phyloP scores from a whole-genome alignment of 1,284 basidiomycete species.

The Ustilago curta region DNA sequence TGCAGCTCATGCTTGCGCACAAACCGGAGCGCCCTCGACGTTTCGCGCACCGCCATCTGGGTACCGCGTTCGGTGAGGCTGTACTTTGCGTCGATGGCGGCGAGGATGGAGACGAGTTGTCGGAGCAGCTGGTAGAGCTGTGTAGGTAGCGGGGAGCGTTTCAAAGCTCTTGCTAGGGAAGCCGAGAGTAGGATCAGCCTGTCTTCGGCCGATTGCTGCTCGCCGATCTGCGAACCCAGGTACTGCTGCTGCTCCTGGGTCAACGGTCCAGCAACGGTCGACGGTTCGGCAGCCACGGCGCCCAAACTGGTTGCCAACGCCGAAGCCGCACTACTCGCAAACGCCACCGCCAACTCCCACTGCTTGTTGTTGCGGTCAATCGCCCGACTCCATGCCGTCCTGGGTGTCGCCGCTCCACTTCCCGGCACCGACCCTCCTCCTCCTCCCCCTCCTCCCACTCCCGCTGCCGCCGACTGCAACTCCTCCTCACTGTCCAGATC shows the following conservation, averaged over 20 bases:
- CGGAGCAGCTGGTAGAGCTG: slow-evolving; percentile 42
- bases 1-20: slow-evolving; percentile 51
- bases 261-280: slow-evolving; percentile 1
- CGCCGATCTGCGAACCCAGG: too few relatives aligned
- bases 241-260: slow-evolving; percentile 24
- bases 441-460: too few relatives aligned
- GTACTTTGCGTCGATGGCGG: slow-evolving; percentile 35
- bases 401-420: slow-evolving; percentile 28
- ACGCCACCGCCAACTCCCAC: slow-evolving; percentile 54
- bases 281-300: slow-evolving; percentile 28
- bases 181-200: slow-evolving; percentile 49
- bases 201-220: slow-evolving; percentile 36
- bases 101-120: slow-evolving; percentile 41
- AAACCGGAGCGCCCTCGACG: slow-evolving; percentile 43
- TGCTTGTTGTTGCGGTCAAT: slow-evolving; percentile 49
- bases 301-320: slow-evolving; percentile 47
- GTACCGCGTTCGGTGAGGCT: slow-evolving; percentile 39
- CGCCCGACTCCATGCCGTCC: slow-evolving; percentile 34
- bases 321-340: slow-evolving; percentile 48
- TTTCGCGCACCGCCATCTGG: slow-evolving; percentile 47
- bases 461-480: slow-evolving; percentile 1
- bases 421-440: slow-evolving; percentile 3
- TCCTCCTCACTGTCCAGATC: slow-evolving; percentile 45
- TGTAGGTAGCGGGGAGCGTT: slow-evolving; percentile 50
- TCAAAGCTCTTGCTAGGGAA: slow-evolving; percentile 45